Conservation (phyloP, 345 rosid genomes). For the Clarkia xantiana region DNA sequence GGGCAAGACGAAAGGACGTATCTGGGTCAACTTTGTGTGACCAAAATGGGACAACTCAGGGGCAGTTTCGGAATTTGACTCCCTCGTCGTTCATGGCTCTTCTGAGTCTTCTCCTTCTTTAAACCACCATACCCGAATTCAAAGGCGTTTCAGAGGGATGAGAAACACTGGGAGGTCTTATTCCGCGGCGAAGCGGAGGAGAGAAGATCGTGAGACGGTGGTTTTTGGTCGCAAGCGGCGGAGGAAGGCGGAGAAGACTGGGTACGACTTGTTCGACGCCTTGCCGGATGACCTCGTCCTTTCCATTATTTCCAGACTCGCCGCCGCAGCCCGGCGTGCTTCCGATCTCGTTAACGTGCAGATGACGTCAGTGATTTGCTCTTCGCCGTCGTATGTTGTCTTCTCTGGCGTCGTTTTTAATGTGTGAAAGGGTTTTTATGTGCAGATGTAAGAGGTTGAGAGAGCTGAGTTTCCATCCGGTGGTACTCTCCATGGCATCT, state of each 20-base stretch:
- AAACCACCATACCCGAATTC: conserved; percentile 8
- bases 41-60: conserved; percentile 5
- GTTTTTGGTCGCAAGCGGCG: conserved; percentile 1
- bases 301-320: conserved; percentile 12
- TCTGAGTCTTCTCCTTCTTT: neutral
- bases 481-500: conserved; percentile 13
- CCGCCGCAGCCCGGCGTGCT: conserved; percentile 10
- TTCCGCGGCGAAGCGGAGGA: neutral
- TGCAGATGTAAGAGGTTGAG: conserved; percentile 21
- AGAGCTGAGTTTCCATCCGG: conserved; percentile 7
- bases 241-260: neutral
- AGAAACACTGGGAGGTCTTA: neutral
- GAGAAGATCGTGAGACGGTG: neutral
- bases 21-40: conserved; percentile 17
- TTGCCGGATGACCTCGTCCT: conserved; percentile 19
- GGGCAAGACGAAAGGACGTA: conserved; percentile 8
- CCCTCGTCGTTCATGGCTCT: neutral
- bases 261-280: conserved; percentile 10
- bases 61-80: neutral
- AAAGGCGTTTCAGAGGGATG: conserved; percentile 5
- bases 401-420: neutral
- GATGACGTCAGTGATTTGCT: conserved; percentile 11
- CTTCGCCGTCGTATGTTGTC: neutral
- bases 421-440: neutral
- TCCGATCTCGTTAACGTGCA: conserved; percentile 15